A percentile compares a stretch with the other conserved stretches of the same genome.
Evolutionary conservation across 352 stramenopile genomes (phyloP).

Genomic region (Globisporangium abappressorium): DNA sequence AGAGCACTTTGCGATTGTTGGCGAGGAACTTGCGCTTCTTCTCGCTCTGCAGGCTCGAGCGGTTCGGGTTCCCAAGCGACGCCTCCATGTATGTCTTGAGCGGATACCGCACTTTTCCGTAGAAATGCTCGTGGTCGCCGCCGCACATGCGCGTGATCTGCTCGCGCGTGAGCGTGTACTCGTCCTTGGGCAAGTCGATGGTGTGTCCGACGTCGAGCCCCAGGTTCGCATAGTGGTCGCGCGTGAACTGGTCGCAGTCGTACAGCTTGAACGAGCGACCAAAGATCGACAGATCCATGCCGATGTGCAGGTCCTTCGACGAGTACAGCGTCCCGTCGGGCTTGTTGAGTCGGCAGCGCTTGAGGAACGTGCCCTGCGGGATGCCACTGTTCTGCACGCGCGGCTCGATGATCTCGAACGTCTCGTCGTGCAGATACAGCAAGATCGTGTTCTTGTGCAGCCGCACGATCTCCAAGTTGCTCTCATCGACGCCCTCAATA

Average conservation of each 20-base stretch:
- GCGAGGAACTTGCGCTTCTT: conserved; percentile 87
- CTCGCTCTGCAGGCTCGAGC: conserved; percentile 57
- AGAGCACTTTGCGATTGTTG: conserved; percentile 84
- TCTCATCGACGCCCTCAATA: conserved; percentile 80
- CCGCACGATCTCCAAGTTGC: conserved; percentile 68
- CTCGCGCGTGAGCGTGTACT: conserved; percentile 76
- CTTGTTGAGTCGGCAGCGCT: conserved; percentile 64
- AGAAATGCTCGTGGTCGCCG: conserved; percentile 67
- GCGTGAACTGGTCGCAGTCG: conserved; percentile 73
- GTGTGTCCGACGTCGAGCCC: conserved; percentile 39
- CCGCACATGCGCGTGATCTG: conserved; percentile 76
- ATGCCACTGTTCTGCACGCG: conserved; percentile 82
- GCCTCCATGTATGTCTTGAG: conserved; percentile 88
- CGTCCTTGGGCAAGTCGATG: conserved; percentile 73
- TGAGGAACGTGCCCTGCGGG: conserved; percentile 84
- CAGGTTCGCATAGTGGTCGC: conserved; percentile 49
- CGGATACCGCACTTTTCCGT: conserved; percentile 70
- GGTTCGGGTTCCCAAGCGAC: conserved; percentile 68
- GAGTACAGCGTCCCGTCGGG: conserved; percentile 49
- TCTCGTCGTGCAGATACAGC: conserved; percentile 84
- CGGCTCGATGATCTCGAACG: conserved; percentile 87
- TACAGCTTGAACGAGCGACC: conserved; percentile 77
- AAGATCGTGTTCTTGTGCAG: conserved; percentile 78
- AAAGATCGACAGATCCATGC: conserved; percentile 72
- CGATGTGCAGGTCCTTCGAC: conserved; percentile 54